Base-by-base conservation (phyloP, 2,329 filamentous ascomycete species). In the Calonectria naviculata region DNA sequence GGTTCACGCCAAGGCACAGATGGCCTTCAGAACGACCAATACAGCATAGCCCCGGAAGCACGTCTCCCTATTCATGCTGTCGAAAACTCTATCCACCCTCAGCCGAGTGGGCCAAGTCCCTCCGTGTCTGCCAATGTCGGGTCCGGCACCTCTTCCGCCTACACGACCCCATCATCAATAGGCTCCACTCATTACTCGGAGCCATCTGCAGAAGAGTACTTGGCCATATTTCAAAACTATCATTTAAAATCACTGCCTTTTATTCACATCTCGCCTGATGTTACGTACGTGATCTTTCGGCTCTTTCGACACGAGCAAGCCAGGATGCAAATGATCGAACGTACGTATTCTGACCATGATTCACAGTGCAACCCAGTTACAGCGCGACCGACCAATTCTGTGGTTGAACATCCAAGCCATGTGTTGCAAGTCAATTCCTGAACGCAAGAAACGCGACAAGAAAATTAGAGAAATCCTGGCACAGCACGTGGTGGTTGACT, bases 391-490 rank as follows among this genome's bases (percentile, higher is more conserved):
- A 49, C 83, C 83, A 3, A 82, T 83, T 31, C 71, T 84, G 2
- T 84, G 82, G 82, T 67, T 82, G 10, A 82, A 79, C 54, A 81
- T 84, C 17, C 81, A 80, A 72, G 77, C 79, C 0, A 74, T 82
- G 1, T 70, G 74, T 4, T 76, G 77, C 15, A 78, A 73, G n/a
- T 74, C 70, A 0, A 58, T 44, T 10, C 15, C 46, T 64, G 79
- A 80, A 71, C 78, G 72, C 29, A 68, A 72, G 9, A 64, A 54
- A 15, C 41, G 80, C 17, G 73, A 78, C 3, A 41, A 56, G 19
- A 68, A 70, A 2, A 67, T 78, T 21, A 72, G 78, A 8, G 69
- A 74, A 28, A 73, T 71, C 19, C 28, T 80, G 12, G 73, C 75
- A 1, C 75, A 78, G n/a, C 74, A 75, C 24, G 46, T 80, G 10